phyloP scores from a whole-genome alignment of 1,284 basidiomycete genomes.

The Leccinum pachyderme region DNA sequence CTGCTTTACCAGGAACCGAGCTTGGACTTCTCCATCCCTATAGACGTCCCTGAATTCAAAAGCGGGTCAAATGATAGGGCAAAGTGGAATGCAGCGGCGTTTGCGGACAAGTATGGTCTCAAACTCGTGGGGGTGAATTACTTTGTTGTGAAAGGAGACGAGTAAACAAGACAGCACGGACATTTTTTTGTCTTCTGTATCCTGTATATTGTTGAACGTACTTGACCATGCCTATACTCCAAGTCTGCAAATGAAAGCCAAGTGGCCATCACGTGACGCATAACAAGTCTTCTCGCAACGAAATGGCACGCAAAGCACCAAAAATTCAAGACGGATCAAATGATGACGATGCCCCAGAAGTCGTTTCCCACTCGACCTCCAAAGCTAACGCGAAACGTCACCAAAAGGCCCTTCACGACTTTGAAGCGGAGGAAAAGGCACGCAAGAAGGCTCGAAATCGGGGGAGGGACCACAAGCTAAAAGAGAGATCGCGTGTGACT shows the following conservation, averaged over 20 bases:
- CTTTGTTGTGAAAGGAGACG: constrained; percentile 36
- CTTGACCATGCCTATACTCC: neutral
- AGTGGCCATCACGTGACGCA: neutral
- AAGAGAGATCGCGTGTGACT: constrained; percentile 43
- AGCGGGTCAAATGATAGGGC: constrained; percentile 45
- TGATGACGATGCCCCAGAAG: constrained; percentile 46
- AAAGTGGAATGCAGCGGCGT: constrained; percentile 53
- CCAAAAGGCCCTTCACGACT: constrained; percentile 35
- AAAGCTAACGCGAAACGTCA: constrained; percentile 38
- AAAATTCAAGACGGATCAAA: constrained; percentile 17
- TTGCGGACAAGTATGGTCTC: constrained; percentile 52
- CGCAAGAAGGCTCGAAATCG: constrained; percentile 41
- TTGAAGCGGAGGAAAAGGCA: constrained; percentile 36
- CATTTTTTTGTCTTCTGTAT: neutral
- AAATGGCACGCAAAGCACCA: constrained; percentile 18
- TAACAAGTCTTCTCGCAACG: neutral
- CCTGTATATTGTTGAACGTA: too few relatives aligned
- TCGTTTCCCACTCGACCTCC: constrained; percentile 41
- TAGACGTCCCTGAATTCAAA: constrained; percentile 47
- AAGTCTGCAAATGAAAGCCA: too few relatives aligned
- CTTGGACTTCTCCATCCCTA: constrained; percentile 41
- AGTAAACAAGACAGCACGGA: constrained; percentile 2
- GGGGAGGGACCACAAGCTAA: constrained; percentile 44
- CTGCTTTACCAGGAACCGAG: constrained; percentile 61
- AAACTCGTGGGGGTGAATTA: constrained; percentile 62